Evolutionary conservation across 2,329 filamentous ascomycete genomes (phyloP).

Genomic region (Neurospora sp.): DNA sequence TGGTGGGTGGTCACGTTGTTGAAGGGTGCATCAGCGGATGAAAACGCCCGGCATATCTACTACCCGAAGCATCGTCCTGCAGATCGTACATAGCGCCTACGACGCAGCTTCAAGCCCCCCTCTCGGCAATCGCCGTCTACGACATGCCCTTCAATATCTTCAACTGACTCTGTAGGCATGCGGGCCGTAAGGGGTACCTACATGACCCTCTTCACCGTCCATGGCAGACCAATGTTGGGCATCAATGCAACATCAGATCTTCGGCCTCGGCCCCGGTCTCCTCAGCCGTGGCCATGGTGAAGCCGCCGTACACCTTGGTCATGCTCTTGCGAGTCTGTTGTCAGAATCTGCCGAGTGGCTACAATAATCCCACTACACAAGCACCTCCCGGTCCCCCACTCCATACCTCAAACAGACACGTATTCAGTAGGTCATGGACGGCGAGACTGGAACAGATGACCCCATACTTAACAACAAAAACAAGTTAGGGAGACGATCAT

Average conservation of each 20-base stretch:
- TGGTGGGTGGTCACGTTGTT: background rate
- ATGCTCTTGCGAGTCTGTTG: background rate
- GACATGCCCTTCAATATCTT: background rate
- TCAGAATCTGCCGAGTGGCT: background rate
- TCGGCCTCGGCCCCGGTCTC: background rate
- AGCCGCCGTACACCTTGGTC: background rate
- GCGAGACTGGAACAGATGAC: background rate
- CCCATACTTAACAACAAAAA: background rate
- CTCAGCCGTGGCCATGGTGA: background rate
- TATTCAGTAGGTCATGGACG: background rate
- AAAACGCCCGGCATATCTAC: slow-evolving; percentile 7
- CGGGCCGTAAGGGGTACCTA: slow-evolving; percentile 3
- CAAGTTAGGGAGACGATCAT: background rate
- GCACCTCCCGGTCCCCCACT: background rate
- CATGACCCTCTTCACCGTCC: background rate
- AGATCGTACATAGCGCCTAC: background rate
- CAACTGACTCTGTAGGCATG: background rate
- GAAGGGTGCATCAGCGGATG: slow-evolving; percentile 3
- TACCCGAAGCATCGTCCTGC: slow-evolving; percentile 1
- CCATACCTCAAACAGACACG: background rate
- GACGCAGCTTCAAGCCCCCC: slow-evolving; percentile 3
- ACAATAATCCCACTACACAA: background rate
- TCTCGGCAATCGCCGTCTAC: slow-evolving; percentile 3
- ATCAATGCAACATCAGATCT: slow-evolving; percentile 8
- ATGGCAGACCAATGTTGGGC: slow-evolving; percentile 4